Evolutionary conservation across 177 flowering plant species (phyloP).

Genomic region (Telopea speciosissima): DNA sequence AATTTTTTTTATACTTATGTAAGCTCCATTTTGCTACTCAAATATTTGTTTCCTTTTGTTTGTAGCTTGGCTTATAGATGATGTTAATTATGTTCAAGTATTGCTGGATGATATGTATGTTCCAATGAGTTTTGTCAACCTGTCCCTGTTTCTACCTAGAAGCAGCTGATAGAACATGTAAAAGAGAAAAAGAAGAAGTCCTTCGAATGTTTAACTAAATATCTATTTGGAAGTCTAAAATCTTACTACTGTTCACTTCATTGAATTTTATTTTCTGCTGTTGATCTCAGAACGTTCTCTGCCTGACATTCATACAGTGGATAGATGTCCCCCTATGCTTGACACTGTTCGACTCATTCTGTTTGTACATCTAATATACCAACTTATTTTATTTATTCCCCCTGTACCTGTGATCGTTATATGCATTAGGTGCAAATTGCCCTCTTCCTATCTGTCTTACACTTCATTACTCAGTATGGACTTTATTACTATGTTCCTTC

Average conservation of each 20-base stretch:
- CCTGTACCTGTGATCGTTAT: not conserved
- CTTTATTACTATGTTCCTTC: no score
- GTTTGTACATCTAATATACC: not conserved
- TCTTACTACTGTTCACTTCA: not conserved
- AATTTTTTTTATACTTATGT: not conserved
- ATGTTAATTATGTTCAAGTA: not conserved
- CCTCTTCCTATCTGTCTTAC: not conserved
- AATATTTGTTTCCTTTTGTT: not conserved
- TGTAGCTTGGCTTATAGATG: not conserved
- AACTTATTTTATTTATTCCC: not conserved
- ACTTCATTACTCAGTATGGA: not conserved
- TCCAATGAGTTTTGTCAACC: not conserved
- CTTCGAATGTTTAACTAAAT: not conserved
- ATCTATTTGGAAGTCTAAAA: not conserved
- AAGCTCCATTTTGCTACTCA: not conserved
- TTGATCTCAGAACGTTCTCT: not conserved
- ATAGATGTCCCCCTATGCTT: not conserved
- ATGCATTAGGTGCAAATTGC: not conserved
- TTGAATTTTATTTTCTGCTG: not conserved
- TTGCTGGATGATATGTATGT: not conserved
- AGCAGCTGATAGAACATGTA: not conserved
- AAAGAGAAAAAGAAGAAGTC: not conserved
- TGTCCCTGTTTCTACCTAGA: not conserved
- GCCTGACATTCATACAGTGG: not conserved
- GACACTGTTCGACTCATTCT: not conserved